Base-by-base conservation (phyloP, 257 asterid genomes). In the Solanum tacnaense region DNA sequence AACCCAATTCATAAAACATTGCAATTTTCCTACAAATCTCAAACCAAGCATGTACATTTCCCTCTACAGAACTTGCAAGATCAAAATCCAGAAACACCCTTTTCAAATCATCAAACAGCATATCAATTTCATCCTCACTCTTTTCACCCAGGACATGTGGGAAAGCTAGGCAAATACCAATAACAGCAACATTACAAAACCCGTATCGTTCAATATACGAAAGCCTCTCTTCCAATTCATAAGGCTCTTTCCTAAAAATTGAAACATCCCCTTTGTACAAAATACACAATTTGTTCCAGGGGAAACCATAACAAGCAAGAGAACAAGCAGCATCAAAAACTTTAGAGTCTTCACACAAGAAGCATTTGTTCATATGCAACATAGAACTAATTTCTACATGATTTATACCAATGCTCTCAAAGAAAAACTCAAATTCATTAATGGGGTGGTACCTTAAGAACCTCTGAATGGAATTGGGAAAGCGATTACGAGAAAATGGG, bases 361-460 rank as follows among this genome's bases (percentile, higher is more conserved):
- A 94, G 75, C 91, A 88, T 5, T 89, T 65, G 12, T 92, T 83
- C 35, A 76, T 78, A 60, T 90, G 92, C 7, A 89, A 72, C 88
- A 87, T 35, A 31, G 84, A 36, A 49, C 62, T 89, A 85, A 76
- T 91, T 32, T 82, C 88, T 20, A n/a, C 38, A 38, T 49, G 81
- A 62, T 65, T 70, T 27, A 93, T 83, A 5, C 96, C 98, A 85
- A 94, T 94, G 87, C 98, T 94, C 88, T 94, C 98, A 34, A 88
- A 90, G 84, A 94, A 91, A 83, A 94, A 92, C 1, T 93, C 95
- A 87, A 94, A 88, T 62, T 94, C 98, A 91, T 92, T 92, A 90
- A 94, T 86, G 8, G 98, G 98, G 38, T 94, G 93, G 88, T 94
- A 94, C 96, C 95, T 92, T 89, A 94, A 92, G 60, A 88, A 93